Conservation (phyloP, 2,329 filamentous ascomycete species). For the Ceratocystis variospora region DNA sequence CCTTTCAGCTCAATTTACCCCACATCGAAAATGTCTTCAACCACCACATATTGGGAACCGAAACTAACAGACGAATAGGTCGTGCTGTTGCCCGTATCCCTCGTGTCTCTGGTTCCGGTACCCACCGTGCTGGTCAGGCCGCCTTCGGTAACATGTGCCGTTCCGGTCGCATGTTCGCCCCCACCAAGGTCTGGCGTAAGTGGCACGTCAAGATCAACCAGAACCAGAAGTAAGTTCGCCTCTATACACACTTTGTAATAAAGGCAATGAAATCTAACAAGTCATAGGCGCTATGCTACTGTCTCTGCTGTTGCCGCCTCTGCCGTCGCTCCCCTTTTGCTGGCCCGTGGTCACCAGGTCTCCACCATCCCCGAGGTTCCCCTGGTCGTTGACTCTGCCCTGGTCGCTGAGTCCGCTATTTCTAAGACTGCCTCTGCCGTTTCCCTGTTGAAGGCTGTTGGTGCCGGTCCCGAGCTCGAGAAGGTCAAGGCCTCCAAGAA, state of each 20-base stretch:
- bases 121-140: constrained; percentile 98
- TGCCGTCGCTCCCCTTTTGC: constrained; percentile 82
- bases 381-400: constrained; percentile 83
- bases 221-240: constrained; percentile 67
- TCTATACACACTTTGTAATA: background rate
- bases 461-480: constrained; percentile 77
- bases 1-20: background rate
- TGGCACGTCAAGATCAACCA: constrained; percentile 99
- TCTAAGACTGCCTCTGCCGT: constrained; percentile 82
- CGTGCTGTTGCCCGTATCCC: constrained; percentile 99
- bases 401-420: constrained; percentile 66
- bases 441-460: constrained; percentile 76
- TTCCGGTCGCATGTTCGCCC: constrained; percentile 99
- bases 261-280: constrained; percentile 21
- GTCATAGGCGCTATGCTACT: constrained; percentile 77
- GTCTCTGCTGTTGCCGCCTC: constrained; percentile 95
- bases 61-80: constrained; percentile 40
- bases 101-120: constrained; percentile 99
- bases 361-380: constrained; percentile 87
- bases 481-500: constrained; percentile 97
- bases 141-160: constrained; percentile 99
- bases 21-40: constrained; percentile 9
- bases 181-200: constrained; percentile 99
- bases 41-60: background rate
- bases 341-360: constrained; percentile 95